These are phyloP conservation scores for Monascus purpureus DNA, from an alignment of 495 filamentous ascomycete genomes.

Conservation along the genomic window DNA sequence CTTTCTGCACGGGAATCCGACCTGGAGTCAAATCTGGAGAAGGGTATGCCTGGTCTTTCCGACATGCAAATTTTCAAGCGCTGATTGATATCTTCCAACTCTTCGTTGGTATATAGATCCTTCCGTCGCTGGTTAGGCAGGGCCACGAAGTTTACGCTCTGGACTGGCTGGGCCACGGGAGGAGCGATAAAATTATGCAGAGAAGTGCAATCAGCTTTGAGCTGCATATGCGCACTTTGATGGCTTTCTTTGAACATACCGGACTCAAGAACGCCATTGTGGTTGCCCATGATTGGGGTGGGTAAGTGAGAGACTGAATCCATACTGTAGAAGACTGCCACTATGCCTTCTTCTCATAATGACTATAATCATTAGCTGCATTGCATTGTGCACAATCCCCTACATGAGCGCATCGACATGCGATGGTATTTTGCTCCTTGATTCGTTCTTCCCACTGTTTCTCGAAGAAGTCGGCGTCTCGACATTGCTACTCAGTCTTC, in stretches of 20 bases:
- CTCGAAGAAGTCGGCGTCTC: background rate
- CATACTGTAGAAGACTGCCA: background rate
- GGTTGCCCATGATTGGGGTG: background rate
- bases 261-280: background rate
- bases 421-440: background rate
- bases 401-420: background rate
- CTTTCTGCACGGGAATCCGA: background rate
- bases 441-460: background rate
- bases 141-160: slow-evolving; percentile 1
- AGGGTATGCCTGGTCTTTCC: too few species aligned
- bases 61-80: too few species aligned
- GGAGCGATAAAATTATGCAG: background rate
- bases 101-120: background rate
- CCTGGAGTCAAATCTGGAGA: background rate
- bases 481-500: background rate
- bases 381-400: background rate
- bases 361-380: background rate
- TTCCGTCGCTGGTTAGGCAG: background rate
- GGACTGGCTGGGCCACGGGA: background rate
- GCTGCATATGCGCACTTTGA: slow-evolving; percentile 2
- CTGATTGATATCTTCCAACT: too few species aligned
- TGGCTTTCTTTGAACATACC: background rate
- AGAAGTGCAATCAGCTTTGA: background rate
- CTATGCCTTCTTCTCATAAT: too few species aligned
- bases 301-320: background rate